Evolutionary conservation across 441 rosid genomes (phyloP).

Genomic region (Erodium trifolium): DNA sequence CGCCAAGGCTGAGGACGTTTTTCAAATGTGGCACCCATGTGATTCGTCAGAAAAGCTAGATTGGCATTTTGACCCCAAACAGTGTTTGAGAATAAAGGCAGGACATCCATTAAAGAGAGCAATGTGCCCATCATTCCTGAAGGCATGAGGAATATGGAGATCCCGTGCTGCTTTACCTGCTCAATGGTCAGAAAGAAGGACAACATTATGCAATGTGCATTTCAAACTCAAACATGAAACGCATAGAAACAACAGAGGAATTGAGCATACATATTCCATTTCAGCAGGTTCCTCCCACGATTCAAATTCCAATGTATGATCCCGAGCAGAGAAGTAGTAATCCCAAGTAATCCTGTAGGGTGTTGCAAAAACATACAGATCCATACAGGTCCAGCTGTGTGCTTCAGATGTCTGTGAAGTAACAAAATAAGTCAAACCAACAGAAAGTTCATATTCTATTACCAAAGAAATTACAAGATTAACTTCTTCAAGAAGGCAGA

Average conservation of each 20-base stretch:
- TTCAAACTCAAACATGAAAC: background rate
- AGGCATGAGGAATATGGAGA: slow-evolving; percentile 91
- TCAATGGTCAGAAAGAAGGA: slow-evolving; percentile 14
- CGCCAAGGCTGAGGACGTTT: slow-evolving; percentile 73
- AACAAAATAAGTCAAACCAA: background rate
- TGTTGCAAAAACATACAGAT: slow-evolving; percentile 90
- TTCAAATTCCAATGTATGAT: slow-evolving; percentile 68
- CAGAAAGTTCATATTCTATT: background rate
- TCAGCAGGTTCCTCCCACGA: slow-evolving; percentile 89
- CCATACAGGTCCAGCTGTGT: slow-evolving; percentile 95
- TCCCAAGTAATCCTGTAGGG: slow-evolving; percentile 94
- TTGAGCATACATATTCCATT: slow-evolving; percentile 61
- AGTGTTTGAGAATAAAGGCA: slow-evolving; percentile 79
- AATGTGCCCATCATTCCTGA: slow-evolving; percentile 19
- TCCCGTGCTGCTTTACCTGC: slow-evolving; percentile 82
- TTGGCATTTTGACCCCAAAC: slow-evolving; percentile 84
- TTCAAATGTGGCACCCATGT: slow-evolving; percentile 84
- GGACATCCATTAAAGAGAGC: slow-evolving; percentile 41
- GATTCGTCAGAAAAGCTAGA: slow-evolving; percentile 64
- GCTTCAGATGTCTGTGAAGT: slow-evolving; percentile 67
- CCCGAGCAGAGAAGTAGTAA: slow-evolving; percentile 72
- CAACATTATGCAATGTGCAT: slow-evolving; percentile 9
- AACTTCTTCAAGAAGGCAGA: background rate
- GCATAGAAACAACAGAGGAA: slow-evolving; percentile 3
- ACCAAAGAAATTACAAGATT: background rate